phyloP scores from a whole-genome alignment of 2,329 filamentous ascomycete genomes.

The Aureobasidium sp. region DNA sequence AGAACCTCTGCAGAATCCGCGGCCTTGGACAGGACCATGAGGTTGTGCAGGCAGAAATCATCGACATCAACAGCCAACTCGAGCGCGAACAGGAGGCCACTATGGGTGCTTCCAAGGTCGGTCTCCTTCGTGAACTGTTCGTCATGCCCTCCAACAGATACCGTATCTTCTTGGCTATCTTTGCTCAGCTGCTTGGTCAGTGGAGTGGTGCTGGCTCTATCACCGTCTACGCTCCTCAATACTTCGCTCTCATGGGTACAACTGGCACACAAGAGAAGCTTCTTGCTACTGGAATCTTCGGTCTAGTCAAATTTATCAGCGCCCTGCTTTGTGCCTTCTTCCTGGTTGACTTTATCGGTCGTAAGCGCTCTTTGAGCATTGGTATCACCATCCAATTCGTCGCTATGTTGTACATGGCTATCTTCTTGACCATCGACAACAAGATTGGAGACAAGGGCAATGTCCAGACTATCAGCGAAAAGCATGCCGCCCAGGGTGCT shows the following conservation, averaged over 20 bases:
- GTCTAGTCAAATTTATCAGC: constrained; percentile 63
- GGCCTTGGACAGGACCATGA: constrained; percentile 26
- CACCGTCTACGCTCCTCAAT: constrained; percentile 67
- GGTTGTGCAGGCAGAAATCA: constrained; percentile 45
- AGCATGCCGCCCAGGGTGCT: constrained; percentile 57
- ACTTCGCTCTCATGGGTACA: constrained; percentile 66
- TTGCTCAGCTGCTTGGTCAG: constrained; percentile 65
- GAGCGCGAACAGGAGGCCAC: constrained; percentile 67
- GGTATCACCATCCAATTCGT: constrained; percentile 45
- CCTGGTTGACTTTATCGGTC: constrained; percentile 71
- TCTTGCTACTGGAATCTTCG: constrained; percentile 68
- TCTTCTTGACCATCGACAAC: constrained; percentile 53
- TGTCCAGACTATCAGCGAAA: constrained; percentile 43
- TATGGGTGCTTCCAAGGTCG: constrained; percentile 56
- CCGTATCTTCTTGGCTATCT: constrained; percentile 60
- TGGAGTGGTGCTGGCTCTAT: constrained; percentile 61
- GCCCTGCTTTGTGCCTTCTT: constrained; percentile 66
- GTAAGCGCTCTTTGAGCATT: constrained; percentile 52
- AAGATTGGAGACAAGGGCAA: constrained; percentile 45
- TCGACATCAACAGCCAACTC: constrained; percentile 57
- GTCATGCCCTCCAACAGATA: constrained; percentile 63
- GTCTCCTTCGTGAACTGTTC: constrained; percentile 63
- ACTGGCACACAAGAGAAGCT: constrained; percentile 61
- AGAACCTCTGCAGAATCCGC: constrained; percentile 26
- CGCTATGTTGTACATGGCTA: constrained; percentile 49